Conservation (phyloP, 495 filamentous ascomycete species). For the Sporormia fimetaria region DNA sequence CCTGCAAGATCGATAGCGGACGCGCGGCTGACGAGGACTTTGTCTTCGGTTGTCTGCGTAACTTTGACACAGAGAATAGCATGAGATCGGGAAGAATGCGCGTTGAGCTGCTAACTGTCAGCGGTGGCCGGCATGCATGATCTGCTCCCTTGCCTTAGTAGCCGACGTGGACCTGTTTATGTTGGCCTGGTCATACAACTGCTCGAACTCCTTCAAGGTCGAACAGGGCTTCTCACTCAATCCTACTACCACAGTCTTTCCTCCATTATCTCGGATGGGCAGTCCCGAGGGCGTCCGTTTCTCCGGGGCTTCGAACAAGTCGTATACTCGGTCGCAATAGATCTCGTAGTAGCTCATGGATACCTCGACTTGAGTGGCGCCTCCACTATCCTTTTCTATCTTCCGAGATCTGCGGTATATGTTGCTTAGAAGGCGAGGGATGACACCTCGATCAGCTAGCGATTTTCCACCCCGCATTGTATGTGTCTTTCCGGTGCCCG, state of each 20-base stretch:
- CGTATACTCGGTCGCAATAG: slow-evolving; percentile 75
- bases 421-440: slow-evolving; percentile 74
- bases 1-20: slow-evolving; percentile 95
- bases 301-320: slow-evolving; percentile 83
- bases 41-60: slow-evolving; percentile 57
- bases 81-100: slow-evolving; percentile 85
- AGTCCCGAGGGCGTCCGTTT: slow-evolving; percentile 78
- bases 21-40: slow-evolving; percentile 64
- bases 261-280: slow-evolving; percentile 76
- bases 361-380: slow-evolving; percentile 61
- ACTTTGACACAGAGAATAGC: slow-evolving; percentile 88
- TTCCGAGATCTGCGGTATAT: slow-evolving; percentile 80
- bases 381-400: slow-evolving; percentile 72
- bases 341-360: slow-evolving; percentile 95
- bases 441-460: slow-evolving; percentile 79
- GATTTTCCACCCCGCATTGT: slow-evolving; percentile 94
- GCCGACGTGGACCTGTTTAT: slow-evolving; percentile 82
- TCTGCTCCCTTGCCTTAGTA: slow-evolving; percentile 52
- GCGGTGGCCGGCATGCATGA: background rate
- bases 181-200: slow-evolving; percentile 87
- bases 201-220: slow-evolving; percentile 85
- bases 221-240: slow-evolving; percentile 76
- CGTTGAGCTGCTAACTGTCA: slow-evolving; percentile 52
- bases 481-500: slow-evolving; percentile 93
- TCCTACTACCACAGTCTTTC: slow-evolving; percentile 88